These are phyloP conservation scores for Suhomyces guaymorum DNA, from an alignment of 1,139 yeast species.

Conservation along the genomic window DNA sequence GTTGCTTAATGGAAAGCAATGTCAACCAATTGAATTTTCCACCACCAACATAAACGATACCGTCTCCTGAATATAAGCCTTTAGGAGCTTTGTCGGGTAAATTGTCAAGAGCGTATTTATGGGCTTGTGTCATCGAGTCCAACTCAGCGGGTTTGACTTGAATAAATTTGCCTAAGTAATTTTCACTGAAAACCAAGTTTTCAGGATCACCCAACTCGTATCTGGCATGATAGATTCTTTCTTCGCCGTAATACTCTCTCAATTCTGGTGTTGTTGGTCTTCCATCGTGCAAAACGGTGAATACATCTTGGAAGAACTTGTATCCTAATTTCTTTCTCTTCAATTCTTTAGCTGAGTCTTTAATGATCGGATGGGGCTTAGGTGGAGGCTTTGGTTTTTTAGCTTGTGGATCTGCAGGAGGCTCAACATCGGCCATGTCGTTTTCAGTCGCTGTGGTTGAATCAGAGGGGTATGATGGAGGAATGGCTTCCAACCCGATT, in stretches of 20 bases:
- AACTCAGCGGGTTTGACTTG: slow-evolving; percentile 52
- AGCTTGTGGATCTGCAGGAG: background rate
- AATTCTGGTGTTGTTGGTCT: slow-evolving; percentile 38
- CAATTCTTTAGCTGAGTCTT: slow-evolving; percentile 9
- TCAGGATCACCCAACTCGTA: slow-evolving; percentile 35
- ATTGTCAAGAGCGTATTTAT: slow-evolving; percentile 49
- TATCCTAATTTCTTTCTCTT: slow-evolving; percentile 12
- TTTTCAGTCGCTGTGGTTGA: background rate
- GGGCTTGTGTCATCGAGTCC: slow-evolving; percentile 50
- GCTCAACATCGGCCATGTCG: background rate
- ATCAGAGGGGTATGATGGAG: background rate
- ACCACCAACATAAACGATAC: slow-evolving; percentile 83
- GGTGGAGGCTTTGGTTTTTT: slow-evolving; percentile 1
- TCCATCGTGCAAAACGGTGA: slow-evolving; percentile 38
- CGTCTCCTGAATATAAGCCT: slow-evolving; percentile 60
- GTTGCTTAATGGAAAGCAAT: slow-evolving; percentile 60
- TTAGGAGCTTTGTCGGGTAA: slow-evolving; percentile 52
- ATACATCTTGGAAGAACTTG: slow-evolving; percentile 36
- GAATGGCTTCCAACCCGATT: background rate
- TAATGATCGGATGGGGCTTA: slow-evolving; percentile 8
- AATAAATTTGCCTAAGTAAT: slow-evolving; percentile 53
- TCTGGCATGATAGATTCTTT: slow-evolving; percentile 52
- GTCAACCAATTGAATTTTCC: slow-evolving; percentile 76
- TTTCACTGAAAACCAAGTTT: slow-evolving; percentile 38
- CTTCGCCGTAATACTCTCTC: slow-evolving; percentile 35